Base-by-base conservation (phyloP, 1,284 basidiomycete genomes). In the Apiotrichum veenhuisii region DNA sequence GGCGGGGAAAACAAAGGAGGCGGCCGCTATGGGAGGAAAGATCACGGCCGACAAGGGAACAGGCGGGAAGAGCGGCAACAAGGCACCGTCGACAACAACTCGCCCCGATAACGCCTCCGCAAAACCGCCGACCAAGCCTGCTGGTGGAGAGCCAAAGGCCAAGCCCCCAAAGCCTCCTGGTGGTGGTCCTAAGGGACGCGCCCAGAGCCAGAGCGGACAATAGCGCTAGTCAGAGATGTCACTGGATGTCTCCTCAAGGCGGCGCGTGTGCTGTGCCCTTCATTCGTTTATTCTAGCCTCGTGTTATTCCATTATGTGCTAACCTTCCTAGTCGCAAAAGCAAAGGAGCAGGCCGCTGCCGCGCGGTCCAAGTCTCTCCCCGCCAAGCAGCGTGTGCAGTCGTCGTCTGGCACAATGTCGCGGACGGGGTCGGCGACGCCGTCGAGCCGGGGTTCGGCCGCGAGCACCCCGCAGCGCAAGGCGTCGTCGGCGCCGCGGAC, bases 391-490 rank as follows among this genome's bases (percentile, higher is more conserved):
- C 61, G 61, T 17, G 41, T 53, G 5, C 53, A 50, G 38, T 18
- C 14, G 14, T 8, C 15, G 17, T 41, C 38, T 7, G 30, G 41
- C 12, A 8, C 17, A 5, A 30, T 18, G 4, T 38, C 49, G 18
- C 25, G 49, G 12, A n/a, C 25, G 7, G 26, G 37, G 3, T 41
- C 34, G 7, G 15, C 30, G 9, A 40, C 61, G 38, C 55, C 57
- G 51, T 59, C 58, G 59, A 58, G 66, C 61, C 53, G 65, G 46
- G 50, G 51, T 2, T 61, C 56, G 1, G 33, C 30, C 4, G 12
- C 56, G 64, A 20, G 71, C 69, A 49, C 68, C 52, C 45, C 63
- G 30, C n/a, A n/a, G n/a, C 41, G 53, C 64, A 82, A 87, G 71
- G 81, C 84, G 50, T 77, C 83, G 61, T 74, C 52, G 1, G 60